Evolutionary conservation across 2,329 filamentous ascomycete genomes (phyloP).

Genomic region (Xylaria sp.): DNA sequence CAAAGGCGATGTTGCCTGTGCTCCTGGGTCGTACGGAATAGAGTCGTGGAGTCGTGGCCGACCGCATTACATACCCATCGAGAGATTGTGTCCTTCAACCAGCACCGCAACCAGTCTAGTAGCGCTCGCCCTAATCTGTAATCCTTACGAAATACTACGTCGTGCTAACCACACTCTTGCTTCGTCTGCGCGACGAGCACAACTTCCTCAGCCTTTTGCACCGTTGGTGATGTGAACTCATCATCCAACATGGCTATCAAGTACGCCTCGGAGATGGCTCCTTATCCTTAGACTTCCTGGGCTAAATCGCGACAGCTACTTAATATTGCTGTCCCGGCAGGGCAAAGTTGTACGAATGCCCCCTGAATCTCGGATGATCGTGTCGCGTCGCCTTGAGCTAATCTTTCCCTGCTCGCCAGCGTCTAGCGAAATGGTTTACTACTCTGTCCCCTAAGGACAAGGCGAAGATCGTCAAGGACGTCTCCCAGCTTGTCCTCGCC

Average conservation of each 20-base stretch:
- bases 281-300: conserved; percentile 4
- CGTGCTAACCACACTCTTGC: neutral
- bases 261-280: conserved; percentile 33
- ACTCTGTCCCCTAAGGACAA: conserved; percentile 97
- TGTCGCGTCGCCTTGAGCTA: conserved; percentile 26
- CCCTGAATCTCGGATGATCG: conserved; percentile 30
- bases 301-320: conserved; percentile 59
- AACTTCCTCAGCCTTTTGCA: conserved; percentile 6
- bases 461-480: conserved; percentile 99
- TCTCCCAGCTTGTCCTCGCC: conserved; percentile 93
- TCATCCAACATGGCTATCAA: conserved; percentile 45
- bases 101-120: neutral
- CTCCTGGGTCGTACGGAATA: too few relatives aligned
- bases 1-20: too few relatives aligned
- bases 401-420: conserved; percentile 48
- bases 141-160: neutral
- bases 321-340: conserved; percentile 95
- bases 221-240: conserved; percentile 27
- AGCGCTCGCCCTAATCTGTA: too few relatives aligned
- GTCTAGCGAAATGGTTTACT: conserved; percentile 98
- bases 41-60: conserved; percentile 26
- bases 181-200: conserved; percentile 1
- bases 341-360: conserved; percentile 85
- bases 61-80: conserved; percentile 24
- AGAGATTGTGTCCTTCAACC: conserved; percentile 24